Base-by-base conservation (phyloP, 2,329 filamentous ascomycete genomes). In the Metarhizium rileyi region DNA sequence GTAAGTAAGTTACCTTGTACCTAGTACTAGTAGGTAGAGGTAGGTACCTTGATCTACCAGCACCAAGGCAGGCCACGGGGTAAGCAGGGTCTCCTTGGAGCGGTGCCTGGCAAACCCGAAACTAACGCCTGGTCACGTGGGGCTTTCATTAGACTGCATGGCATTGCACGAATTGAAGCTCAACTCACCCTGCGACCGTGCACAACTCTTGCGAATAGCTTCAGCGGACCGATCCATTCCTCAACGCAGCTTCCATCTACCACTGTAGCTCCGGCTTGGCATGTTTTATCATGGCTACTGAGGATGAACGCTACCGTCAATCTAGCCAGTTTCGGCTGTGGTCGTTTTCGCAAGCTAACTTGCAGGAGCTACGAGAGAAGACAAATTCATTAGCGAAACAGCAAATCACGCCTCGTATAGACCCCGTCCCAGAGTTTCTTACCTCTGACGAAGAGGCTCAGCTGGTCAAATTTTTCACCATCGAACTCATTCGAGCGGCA, bases 271-370 rank as follows among this genome's bases (percentile, higher is more conserved):
- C 35, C 16, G 35, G 35, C 18, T 22, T 20, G n/a, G 1, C 10
- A 20, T 25, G 5, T 25, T 14, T 14, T 12, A 14, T 22, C 53
- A 87, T 94, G 80, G 76, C 77, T 7, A 86, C 82, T 53, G 93
- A 98, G 76, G 93, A 98, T 69, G 87, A 88, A 57, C 77, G 90
- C 49, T 98, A 97, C 70, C 83, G 89, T 28, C 80, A 86, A 47
- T 95, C 91, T 0, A 91, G 88, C 44, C 93, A 98, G 67, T 97
- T 83, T 64, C 81, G 87, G 41, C 76, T 94, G 51, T 98, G 93
- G 93, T 95, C 90, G 10, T 97, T 91, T 69, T 88, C 89, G 0
- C 80, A 83, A 3, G 69, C 81, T 3, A 80, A 84, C 36, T 79
- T 98, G 4, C 74, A 77, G 45, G 76, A 83, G 2, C 77, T 91